phyloP scores from a whole-genome alignment of 306 rosid species.

The Casuarina cunninghamiana region DNA sequence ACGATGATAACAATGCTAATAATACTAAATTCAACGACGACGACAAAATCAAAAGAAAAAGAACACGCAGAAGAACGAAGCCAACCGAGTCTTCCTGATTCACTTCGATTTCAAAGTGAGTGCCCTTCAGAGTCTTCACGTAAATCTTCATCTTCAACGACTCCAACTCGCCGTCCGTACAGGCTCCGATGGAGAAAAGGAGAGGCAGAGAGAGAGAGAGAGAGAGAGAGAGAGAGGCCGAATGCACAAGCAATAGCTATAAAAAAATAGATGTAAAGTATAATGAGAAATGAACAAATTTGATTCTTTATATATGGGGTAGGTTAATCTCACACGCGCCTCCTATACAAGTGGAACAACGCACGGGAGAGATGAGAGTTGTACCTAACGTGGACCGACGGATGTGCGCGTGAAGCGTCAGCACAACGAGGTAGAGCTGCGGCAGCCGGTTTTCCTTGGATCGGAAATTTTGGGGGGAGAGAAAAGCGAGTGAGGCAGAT shows the following conservation, averaged over 20 bases:
- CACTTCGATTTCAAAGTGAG: conserved; percentile 88
- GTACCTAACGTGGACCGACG: not conserved
- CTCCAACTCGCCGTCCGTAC: conserved; percentile 26
- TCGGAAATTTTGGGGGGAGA: not conserved
- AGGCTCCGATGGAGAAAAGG: conserved; percentile 21
- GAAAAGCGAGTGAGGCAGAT: conserved; percentile 15
- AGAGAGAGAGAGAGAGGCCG: conserved; percentile 28
- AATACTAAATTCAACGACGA: conserved; percentile 5
- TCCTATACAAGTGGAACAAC: not conserved
- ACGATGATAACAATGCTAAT: conserved; percentile 11
- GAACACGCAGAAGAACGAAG: not conserved
- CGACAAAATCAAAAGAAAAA: not conserved
- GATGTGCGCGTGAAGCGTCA: not conserved
- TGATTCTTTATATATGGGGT: conserved; percentile 23
- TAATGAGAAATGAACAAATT: conserved; percentile 15
- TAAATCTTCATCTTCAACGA: conserved; percentile 74
- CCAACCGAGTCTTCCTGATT: conserved; percentile 68
- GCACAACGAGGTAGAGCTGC: not conserved
- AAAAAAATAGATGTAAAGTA: not conserved
- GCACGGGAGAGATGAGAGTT: not conserved
- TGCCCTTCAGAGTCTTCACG: conserved; percentile 85
- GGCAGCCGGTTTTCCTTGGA: not conserved
- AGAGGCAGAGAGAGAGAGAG: conserved; percentile 23
- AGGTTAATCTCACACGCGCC: not conserved
- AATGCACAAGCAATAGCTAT: conserved; percentile 30